Base-by-base conservation (phyloP, 2,329 filamentous ascomycete species). In the Ophiosphaerella narmari region DNA sequence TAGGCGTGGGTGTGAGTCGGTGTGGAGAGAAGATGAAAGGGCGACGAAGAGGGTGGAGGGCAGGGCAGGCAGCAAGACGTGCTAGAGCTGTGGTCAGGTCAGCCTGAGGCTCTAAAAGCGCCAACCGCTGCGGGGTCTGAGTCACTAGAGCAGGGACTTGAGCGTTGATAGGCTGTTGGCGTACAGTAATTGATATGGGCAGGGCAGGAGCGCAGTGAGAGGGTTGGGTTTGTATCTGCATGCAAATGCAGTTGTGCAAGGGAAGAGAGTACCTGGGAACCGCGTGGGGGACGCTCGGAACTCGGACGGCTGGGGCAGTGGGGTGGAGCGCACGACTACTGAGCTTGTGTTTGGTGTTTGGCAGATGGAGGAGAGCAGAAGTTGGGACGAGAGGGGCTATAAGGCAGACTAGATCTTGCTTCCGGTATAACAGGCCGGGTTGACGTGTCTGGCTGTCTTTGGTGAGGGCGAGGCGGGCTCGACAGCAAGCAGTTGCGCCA, bases 391-490 rank as follows among this genome's bases (percentile, higher is more conserved):
- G 26, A 29, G 26, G 11, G 26, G 11, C 11, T 29, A 29, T 29
- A 29, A 29, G 6, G 11, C 26, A 29, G 26, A 3, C 44, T 31
- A 12, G 16, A 13, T 34, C n/a, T 50, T 43, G 43, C 37, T n/a
- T 36, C 29, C 18, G 41, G 43, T 47, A 39, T 43, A 40, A 33
- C 31, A 14, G 14, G 44, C 38, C 47, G 55, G 18, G 55, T 63
- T 60, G 66, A 72, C 68, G 70, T 72, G 68, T 71, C 65, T 66
- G 46, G 45, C 50, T 47, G 39, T 67, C 51, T 66, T 57, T 70
- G 68, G 66, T 52, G 51, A 50, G 38, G 48, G 58, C 56, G 63
- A 70, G 60, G 67, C 62, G 59, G 56, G 42, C 56, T 33, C 32
- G 50, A 43, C 37, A 50, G 49, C 43, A 45, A 47, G 53, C 50